Evolutionary conservation across 352 stramenopile species (phyloP).

Genomic region (Pythium oligandrum): DNA sequence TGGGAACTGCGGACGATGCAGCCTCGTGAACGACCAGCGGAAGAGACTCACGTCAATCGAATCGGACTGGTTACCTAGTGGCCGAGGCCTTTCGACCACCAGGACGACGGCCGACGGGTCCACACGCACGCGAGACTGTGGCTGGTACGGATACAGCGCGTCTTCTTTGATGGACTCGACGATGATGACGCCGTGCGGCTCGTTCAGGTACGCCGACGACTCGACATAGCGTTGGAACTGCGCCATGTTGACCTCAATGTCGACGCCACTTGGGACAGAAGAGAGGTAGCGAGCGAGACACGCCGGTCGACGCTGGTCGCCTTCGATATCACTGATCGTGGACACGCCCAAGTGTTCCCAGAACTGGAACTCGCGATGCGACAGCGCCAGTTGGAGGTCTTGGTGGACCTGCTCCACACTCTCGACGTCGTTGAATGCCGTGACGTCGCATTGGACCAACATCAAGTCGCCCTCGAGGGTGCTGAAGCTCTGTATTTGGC

Average conservation of each 20-base stretch:
- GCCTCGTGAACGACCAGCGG: not conserved
- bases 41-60: not conserved
- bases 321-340: too few relatives aligned
- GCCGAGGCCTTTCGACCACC: not conserved
- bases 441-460: not conserved
- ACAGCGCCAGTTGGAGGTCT: not conserved
- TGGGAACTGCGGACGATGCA: not conserved
- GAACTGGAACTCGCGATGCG: not conserved
- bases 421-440: not conserved
- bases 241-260: too few relatives aligned
- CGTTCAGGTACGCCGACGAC: too few relatives aligned
- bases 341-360: not conserved
- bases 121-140: too few relatives aligned
- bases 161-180: too few relatives aligned
- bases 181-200: too few relatives aligned
- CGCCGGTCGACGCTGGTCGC: too few relatives aligned
- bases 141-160: too few relatives aligned
- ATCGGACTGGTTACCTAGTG: not conserved
- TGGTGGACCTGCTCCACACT: constrained; percentile 1
- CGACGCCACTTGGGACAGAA: too few relatives aligned
- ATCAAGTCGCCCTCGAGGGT: not conserved
- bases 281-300: too few relatives aligned
- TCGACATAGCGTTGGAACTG: too few relatives aligned
- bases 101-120: not conserved
- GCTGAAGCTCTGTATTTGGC: not conserved